Evolutionary conservation across 306 rosid species (phyloP).

Genomic region (Quercus rubra): DNA sequence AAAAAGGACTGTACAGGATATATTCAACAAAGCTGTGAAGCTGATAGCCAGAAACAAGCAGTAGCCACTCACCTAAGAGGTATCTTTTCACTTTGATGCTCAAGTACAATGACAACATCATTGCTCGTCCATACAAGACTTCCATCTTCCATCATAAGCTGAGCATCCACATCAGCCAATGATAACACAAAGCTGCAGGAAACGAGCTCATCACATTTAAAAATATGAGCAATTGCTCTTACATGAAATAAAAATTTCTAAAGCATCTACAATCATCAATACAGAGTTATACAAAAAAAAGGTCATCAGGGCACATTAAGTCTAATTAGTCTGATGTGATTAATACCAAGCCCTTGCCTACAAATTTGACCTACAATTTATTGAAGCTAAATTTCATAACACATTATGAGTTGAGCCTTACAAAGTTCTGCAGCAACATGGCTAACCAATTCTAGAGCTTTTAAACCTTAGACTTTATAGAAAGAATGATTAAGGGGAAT

Average conservation of each 20-base stretch:
- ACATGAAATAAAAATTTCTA: conserved; percentile 14
- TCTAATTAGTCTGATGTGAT: background rate
- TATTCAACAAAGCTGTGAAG: background rate
- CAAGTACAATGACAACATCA: conserved; percentile 89
- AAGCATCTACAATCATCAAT: background rate
- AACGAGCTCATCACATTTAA: conserved; percentile 18
- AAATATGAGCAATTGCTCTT: conserved; percentile 10
- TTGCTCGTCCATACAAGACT: conserved; percentile 94
- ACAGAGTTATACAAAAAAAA: background rate
- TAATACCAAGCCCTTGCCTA: background rate
- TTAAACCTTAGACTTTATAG: background rate
- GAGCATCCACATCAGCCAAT: conserved; percentile 88
- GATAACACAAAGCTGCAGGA: conserved; percentile 81
- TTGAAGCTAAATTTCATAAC: background rate
- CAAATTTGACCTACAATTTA: background rate
- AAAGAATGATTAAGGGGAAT: background rate
- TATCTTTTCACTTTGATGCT: conserved; percentile 85
- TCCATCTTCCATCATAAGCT: conserved; percentile 93
- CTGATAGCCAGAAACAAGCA: conserved; percentile 1
- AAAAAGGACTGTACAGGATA: background rate
- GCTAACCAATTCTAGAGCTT: background rate
- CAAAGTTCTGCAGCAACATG: background rate
- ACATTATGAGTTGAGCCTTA: background rate
- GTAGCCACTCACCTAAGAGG: conserved; percentile 75
- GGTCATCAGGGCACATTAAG: background rate